phyloP scores from a whole-genome alignment of 2,329 filamentous ascomycete species.

The Hirsutella minnesotensis region DNA sequence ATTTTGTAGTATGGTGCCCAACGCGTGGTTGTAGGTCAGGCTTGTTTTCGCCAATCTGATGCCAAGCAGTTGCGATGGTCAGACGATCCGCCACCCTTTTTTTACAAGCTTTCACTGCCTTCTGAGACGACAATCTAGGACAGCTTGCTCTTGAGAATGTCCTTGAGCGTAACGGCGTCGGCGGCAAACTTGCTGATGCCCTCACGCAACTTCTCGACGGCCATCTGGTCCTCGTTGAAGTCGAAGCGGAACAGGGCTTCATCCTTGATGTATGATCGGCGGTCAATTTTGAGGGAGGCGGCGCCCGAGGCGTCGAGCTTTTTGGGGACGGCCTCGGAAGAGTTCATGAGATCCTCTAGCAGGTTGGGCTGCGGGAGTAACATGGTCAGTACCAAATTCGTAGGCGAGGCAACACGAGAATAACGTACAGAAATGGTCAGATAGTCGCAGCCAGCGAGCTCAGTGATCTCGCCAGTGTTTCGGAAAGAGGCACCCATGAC shows the following conservation, averaged over 20 bases:
- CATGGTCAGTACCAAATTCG: conserved; percentile 7
- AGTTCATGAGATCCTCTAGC: conserved; percentile 89
- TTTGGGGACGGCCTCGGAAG: conserved; percentile 68
- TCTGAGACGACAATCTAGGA: conserved; percentile 6
- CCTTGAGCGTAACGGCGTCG: conserved; percentile 88
- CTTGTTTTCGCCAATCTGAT: too few relatives aligned
- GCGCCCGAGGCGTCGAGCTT: conserved; percentile 73
- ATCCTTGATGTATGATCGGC: conserved; percentile 82
- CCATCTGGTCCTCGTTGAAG: conserved; percentile 99
- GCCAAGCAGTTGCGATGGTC: too few relatives aligned
- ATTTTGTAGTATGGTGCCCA: too few relatives aligned
- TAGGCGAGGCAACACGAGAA: conserved; percentile 1
- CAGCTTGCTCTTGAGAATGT: conserved; percentile 82
- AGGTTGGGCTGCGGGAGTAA: conserved; percentile 65
- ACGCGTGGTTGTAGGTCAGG: too few relatives aligned
- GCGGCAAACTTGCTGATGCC: conserved; percentile 99
- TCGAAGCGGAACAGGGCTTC: conserved; percentile 92
- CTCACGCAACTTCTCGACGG: conserved; percentile 96
- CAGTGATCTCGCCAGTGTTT: conserved; percentile 90
- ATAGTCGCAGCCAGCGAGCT: conserved; percentile 97
- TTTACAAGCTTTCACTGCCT: too few relatives aligned
- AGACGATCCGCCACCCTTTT: too few relatives aligned
- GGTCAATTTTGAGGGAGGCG: conserved; percentile 60
- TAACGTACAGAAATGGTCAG: conserved; percentile 85
- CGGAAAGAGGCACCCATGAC: conserved; percentile 99